Evolutionary conservation across 2,329 filamentous ascomycete genomes (phyloP).

Genomic region (Nothopassalora personata): DNA sequence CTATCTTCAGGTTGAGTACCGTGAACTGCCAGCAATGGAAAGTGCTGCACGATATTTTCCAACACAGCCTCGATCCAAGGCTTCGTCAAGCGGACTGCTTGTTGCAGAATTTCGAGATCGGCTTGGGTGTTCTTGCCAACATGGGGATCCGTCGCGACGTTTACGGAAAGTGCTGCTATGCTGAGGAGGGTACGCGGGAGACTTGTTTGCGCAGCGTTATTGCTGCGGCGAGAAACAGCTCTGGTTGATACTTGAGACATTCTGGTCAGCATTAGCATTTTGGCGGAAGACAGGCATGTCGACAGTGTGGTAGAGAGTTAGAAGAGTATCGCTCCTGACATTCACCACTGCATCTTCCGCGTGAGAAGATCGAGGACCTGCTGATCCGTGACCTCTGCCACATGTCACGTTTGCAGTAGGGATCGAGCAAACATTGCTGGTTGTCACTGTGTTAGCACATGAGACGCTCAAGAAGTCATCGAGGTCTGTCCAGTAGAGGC

Average conservation of each 20-base stretch:
- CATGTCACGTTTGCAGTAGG: neutral
- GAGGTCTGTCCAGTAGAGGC: neutral
- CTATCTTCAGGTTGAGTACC: neutral
- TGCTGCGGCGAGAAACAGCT: neutral
- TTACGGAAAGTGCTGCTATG: conserved; percentile 2
- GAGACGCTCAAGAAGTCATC: no score
- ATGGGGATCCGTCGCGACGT: conserved; percentile 1
- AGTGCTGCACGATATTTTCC: neutral
- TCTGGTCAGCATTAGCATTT: neutral
- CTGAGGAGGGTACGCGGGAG: neutral
- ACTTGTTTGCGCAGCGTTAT: neutral
- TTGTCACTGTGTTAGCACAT: no score
- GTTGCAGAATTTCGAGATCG: conserved; percentile 3
- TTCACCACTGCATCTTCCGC: neutral
- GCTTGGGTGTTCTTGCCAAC: conserved; percentile 1
- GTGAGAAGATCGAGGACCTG: neutral
- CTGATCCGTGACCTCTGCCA: neutral
- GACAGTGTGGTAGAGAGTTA: neutral
- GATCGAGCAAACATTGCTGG: neutral
- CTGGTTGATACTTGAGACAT: neutral
- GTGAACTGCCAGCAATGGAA: neutral
- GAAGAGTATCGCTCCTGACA: neutral
- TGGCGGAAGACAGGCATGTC: neutral
- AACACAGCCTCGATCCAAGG: conserved; percentile 1
- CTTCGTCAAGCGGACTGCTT: conserved; percentile 1